Base-by-base conservation (phyloP, 352 stramenopile species). In the Peronosclerospora sorghi region DNA sequence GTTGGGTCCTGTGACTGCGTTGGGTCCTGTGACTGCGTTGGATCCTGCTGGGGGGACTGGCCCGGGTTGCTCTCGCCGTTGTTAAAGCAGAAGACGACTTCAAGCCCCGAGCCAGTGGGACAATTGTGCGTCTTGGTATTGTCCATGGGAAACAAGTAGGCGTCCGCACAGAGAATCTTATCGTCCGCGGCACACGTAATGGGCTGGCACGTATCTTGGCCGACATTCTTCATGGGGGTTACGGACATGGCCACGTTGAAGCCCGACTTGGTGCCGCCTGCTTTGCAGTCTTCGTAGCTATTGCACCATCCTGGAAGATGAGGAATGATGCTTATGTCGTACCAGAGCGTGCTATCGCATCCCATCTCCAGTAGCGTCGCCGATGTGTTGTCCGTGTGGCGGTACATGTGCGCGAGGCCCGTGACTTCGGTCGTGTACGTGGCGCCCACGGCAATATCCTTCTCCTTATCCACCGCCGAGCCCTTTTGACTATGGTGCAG, bases 81-180 rank as follows among this genome's bases (percentile, higher is more conserved):
- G 28, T n/a, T 27, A 12, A 61, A 71, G 40, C 74, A 87, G 43
- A 83, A 87, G 8, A 63, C 64, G 2, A 87, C 62, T 12, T 76
- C 59, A 30, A 72, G 65, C 7, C 52, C 52, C 2, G 59, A 63
- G 14, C 47, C 54, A 2, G 24, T 34, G 0, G 65, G 58, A 19
- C 74, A 87, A 35, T 60, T 61, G 56, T 74, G 71, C n/a, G 62
- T 86, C 61, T 87, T 87, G 32, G 42, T 58, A 46, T 84, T 56
- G 49, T 83, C 74, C 41, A 35, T 56, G 4, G 74, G 74, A 50
- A 56, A 87, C 12, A 71, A 55, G 56, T 87, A 87, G 8, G 67
- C 74, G 30, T 83, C 69, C 7, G 45, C 29, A 44, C 72, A 84
- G 3, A 36, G 8, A 0, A 41, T 19, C 20, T 63, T 47, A 48